phyloP scores from a whole-genome alignment of 768 basidiomycete genomes.

The Boletus tomentosulus region DNA sequence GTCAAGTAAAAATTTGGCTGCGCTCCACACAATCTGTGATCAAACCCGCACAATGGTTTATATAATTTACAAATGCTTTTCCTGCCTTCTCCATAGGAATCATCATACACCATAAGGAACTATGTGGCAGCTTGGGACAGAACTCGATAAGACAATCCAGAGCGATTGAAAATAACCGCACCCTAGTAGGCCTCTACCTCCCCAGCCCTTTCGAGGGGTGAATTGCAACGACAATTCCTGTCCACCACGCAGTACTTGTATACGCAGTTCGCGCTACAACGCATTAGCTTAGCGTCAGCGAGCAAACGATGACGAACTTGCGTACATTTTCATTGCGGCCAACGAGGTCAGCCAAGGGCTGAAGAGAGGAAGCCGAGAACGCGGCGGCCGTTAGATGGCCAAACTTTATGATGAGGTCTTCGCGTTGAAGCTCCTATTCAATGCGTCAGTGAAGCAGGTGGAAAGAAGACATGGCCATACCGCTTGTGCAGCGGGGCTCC shows the following conservation, averaged over 20 bases:
- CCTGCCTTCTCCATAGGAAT: background rate
- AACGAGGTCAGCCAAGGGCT: constrained; percentile 72
- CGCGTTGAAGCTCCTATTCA: constrained; percentile 58
- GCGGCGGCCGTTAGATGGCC: constrained; percentile 54
- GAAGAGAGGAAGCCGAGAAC: constrained; percentile 53
- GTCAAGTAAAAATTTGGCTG: too few relatives aligned
- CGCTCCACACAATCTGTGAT: too few relatives aligned
- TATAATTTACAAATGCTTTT: background rate
- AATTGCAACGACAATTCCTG: constrained; percentile 49
- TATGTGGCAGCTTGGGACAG: constrained; percentile 51
- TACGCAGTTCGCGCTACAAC: constrained; percentile 50
- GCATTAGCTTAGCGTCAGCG: background rate
- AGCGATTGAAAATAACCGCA: constrained; percentile 31
- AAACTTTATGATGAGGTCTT: constrained; percentile 74
- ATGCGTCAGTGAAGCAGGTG: background rate
- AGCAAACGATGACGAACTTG: background rate
- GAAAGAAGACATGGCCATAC: constrained; percentile 41
- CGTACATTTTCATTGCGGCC: constrained; percentile 74
- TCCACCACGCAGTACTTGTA: constrained; percentile 54
- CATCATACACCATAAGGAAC: constrained; percentile 40
- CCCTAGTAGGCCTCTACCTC: constrained; percentile 84
- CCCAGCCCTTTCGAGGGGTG: constrained; percentile 75
- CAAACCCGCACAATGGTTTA: too few relatives aligned
- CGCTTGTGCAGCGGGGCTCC: constrained; percentile 78
- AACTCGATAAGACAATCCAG: constrained; percentile 2